Evolutionary conservation across 1,284 basidiomycete species (phyloP), one percentile per base, ranked within the genome.

Genomic region (Austroboletus novae-zelandiae): DNA sequence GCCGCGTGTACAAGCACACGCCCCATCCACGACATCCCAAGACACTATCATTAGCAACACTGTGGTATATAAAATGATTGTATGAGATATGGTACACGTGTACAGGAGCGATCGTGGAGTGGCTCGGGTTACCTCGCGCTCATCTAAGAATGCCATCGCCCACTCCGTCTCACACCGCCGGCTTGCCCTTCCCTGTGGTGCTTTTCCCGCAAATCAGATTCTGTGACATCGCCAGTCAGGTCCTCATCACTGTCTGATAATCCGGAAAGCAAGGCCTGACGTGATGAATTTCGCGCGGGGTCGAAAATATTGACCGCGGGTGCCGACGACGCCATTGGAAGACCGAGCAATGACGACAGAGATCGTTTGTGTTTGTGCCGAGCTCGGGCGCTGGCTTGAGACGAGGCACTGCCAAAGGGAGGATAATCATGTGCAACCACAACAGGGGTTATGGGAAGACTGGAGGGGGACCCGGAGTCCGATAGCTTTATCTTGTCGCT

Each of bases 371-470:
- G 55, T 65, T 71, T 64, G 45, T 71, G 70, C 45, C 67, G 55
- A 23, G 67, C 40, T 52, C 60, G 52, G 5, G 68, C 65, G 36
- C 53, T 63, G 15, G 55, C 44, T 10, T 62, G 60, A 14, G 66
- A 61, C 57, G 54, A 74, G 60, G 50, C 72, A 54, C 75, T 75
- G 43, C 66, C 72, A 6, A 71, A 76, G 13, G 84, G 84, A 31
- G 85, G 84, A 59, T 86, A 86, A 34, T 82, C 76, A 53, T 88
- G 83, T 9, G 64, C 57, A 4, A 71, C 72, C 14, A 66, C 45
- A n/a, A 15, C 58, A 36, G 42, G 65, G 61, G 58, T 48, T 65
- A 57, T 57, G 60, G 65, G 45, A 57, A 61, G 52, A 65, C 58
- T 40, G 74, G 56, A 51, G 68, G 57, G 63, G 46, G 58, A 74